phyloP scores from a whole-genome alignment of 345 rosid genomes.

The Hibiscus syriacus region DNA sequence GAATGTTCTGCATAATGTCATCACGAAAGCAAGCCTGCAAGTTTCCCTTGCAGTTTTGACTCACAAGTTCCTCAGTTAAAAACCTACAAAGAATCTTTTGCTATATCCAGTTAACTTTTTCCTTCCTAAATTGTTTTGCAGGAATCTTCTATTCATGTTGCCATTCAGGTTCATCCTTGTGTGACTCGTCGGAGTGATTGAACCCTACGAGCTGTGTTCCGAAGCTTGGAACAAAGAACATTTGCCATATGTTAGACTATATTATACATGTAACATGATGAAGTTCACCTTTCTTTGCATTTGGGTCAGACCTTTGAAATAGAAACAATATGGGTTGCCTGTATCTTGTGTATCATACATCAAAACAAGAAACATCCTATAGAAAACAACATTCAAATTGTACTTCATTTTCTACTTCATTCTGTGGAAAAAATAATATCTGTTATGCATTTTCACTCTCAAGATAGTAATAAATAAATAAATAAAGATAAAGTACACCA shows the following conservation, averaged over 20 bases:
- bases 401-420: not conserved
- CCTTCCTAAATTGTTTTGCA: conserved; percentile 2
- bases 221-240: not conserved
- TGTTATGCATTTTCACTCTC: not conserved
- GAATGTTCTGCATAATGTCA: not conserved
- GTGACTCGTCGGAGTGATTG: not conserved
- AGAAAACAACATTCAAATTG: not conserved
- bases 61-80: not conserved
- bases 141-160: conserved; percentile 6
- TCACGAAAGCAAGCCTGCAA: not conserved
- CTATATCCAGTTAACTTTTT: not conserved
- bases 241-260: not conserved
- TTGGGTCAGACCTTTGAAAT: not conserved
- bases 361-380: not conserved
- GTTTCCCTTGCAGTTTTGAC: not conserved
- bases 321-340: not conserved
- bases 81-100: not conserved
- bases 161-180: not conserved
- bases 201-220: not conserved
- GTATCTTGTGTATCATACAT: not conserved
- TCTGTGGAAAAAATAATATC: not conserved
- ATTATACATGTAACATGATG: not conserved
- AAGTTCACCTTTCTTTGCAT: not conserved
- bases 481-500: too few species aligned
- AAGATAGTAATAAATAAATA: too few species aligned